Evolutionary conservation across 2,329 filamentous ascomycete species (phyloP).

Genomic region (Nigrospora sphaerica): DNA sequence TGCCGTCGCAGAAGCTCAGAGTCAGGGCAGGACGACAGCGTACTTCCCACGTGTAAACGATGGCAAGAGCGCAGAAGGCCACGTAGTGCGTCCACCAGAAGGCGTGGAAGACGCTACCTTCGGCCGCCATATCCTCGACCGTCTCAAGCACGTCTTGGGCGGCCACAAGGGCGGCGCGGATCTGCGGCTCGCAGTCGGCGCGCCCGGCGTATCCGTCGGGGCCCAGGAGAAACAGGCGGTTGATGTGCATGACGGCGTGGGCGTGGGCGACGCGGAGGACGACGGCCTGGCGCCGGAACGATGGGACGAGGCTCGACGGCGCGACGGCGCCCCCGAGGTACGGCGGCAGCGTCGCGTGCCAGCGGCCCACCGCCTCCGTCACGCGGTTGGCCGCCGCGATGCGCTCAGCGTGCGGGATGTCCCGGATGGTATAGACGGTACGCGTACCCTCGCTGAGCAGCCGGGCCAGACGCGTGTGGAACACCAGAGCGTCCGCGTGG

Average conservation of each 20-base stretch:
- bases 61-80: conserved; percentile 37
- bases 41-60: conserved; percentile 41
- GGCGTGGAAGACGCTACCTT: conserved; percentile 32
- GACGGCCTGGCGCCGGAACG: conserved; percentile 39
- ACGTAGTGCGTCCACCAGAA: conserved; percentile 19
- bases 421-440: conserved; percentile 28
- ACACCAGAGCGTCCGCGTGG: conserved; percentile 40
- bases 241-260: conserved; percentile 49
- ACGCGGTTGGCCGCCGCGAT: conserved; percentile 29
- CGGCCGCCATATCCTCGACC: conserved; percentile 32
- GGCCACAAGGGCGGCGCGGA: conserved; percentile 14
- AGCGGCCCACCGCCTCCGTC: conserved; percentile 28
- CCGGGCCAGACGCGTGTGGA: conserved; percentile 23
- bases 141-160: conserved; percentile 36
- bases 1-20: no score
- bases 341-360: conserved; percentile 31
- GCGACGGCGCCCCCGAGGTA: conserved; percentile 32
- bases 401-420: conserved; percentile 26
- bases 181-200: conserved; percentile 17
- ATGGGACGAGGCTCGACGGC: conserved; percentile 36
- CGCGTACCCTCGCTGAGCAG: background rate
- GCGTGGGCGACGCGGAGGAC: conserved; percentile 47
- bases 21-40: conserved; percentile 15
- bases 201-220: conserved; percentile 9
- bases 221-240: conserved; percentile 43